A percentile compares a stretch with the other conserved stretches of the same genome.
Evolutionary conservation across 2,329 filamentous ascomycete species (phyloP).

Genomic region (Phyllachora maydis): DNA sequence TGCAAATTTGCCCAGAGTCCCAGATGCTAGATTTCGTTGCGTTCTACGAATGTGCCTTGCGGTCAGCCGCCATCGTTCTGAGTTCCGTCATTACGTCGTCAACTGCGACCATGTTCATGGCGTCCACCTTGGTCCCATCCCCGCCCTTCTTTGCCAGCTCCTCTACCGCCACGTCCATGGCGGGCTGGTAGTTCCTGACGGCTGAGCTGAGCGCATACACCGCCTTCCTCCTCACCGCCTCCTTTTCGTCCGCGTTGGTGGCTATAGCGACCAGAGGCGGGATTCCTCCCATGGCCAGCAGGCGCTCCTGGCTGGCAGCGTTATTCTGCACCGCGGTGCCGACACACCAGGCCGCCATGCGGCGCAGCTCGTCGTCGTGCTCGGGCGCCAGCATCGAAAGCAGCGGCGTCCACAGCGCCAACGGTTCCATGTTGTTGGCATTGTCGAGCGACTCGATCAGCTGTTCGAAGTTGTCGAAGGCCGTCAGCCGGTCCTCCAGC

Average conservation of each 20-base stretch:
- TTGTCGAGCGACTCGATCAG: constrained; percentile 87
- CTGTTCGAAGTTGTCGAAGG: constrained; percentile 91
- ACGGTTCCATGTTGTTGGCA: constrained; percentile 71
- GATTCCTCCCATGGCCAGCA: constrained; percentile 43
- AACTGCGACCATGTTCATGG: constrained; percentile 70
- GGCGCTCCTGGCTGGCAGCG: constrained; percentile 56
- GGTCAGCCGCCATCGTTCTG: no score
- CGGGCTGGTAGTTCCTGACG: constrained; percentile 76
- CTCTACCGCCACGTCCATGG: constrained; percentile 45
- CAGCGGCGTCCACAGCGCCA: constrained; percentile 68
- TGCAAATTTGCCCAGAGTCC: no score
- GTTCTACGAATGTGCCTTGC: no score
- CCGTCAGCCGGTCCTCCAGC: constrained; percentile 57
- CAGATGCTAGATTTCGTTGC: constrained; percentile 2
- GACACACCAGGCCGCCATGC: constrained; percentile 84
- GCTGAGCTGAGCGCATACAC: constrained; percentile 74
- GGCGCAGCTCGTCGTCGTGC: constrained; percentile 53
- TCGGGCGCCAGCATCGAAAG: constrained; percentile 46
- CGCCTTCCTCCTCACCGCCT: constrained; percentile 62
- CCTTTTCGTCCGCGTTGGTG: constrained; percentile 34
- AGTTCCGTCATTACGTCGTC: constrained; percentile 54
- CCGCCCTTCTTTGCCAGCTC: constrained; percentile 37
- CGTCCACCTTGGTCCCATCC: constrained; percentile 44
- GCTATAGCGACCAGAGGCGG: constrained; percentile 46
- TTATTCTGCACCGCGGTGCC: constrained; percentile 97